Evolutionary conservation across 345 rosid genomes (phyloP), one percentile per base, ranked within the genome.

Genomic region (Brassica carinata): DNA sequence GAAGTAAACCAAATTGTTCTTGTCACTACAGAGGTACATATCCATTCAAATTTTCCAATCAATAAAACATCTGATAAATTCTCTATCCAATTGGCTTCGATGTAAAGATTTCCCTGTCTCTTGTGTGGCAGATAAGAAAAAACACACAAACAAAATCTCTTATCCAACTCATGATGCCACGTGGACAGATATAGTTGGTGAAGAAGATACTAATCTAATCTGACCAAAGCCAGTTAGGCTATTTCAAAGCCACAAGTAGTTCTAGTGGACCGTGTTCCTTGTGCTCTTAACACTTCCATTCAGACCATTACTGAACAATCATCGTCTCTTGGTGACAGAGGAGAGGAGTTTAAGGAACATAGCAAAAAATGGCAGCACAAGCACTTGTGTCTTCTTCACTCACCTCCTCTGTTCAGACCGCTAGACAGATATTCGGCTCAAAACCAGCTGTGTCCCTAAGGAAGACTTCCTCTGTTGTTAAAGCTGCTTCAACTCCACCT

Each of bases 401-500:
- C 7, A 84, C 90, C 68, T 88, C 97, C 57, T 87, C 96, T 2
- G 91, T 88, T 43, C 96, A 95, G 83, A 79, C 87, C 14, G 91
- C 93, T 8, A 93, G 98, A 74, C 92, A 91, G 77, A 80, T 92
- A 17, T 64, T 91, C 1, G 87, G 94, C 34, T 67, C 89, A 6
- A 88, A 89, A 81, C 83, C 89, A 53, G 36, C 87, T 33, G 30
- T 67, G 34, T 29, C 84, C 63, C 82, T 59, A 30, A 90, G 85
- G 81, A 96, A 84, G 76, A 83, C 79, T 13, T 86, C 97, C 43
- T 89, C 89, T 57, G 88, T 88, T 64, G 92, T 91, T 8, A 87
- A 86, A 81, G 98, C 99, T 33, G 71, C 98, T 36, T 85, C 99
- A 8, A 88, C 93, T 82, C 99, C 97, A 7, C 99, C 99, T 8